Conservation (phyloP, 2,329 filamentous ascomycete genomes). For the Penicillium fuscoglaucum region DNA sequence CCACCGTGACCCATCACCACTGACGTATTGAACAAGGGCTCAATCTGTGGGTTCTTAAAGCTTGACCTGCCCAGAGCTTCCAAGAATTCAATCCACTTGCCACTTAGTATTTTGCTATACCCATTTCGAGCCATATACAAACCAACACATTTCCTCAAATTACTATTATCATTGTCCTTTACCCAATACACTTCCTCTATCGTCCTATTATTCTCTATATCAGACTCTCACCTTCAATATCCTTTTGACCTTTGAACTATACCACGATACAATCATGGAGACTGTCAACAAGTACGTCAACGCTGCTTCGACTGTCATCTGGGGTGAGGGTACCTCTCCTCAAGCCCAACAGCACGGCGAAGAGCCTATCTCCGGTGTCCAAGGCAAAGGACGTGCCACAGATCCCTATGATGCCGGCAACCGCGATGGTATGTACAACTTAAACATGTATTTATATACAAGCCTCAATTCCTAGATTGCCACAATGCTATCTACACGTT, state of each 20-base stretch:
- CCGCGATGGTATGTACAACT: constrained; percentile 53
- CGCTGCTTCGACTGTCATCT: constrained; percentile 52
- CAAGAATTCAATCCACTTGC: not conserved
- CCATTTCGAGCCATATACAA: not conserved
- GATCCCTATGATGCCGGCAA: constrained; percentile 83
- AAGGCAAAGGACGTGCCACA: constrained; percentile 64
- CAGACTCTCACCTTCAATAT: not conserved
- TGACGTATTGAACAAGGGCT: constrained; percentile 5
- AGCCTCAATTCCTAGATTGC: not conserved
- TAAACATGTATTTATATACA: not conserved
- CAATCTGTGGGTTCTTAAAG: constrained; percentile 5
- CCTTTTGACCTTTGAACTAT: not conserved
- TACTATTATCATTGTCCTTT: not conserved
- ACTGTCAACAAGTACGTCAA: constrained; percentile 57
- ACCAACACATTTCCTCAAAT: not conserved
- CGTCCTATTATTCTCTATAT: not conserved
- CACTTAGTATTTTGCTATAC: not conserved
- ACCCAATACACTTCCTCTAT: not conserved
- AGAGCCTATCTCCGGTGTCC: constrained; percentile 72
- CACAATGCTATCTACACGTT: not conserved
- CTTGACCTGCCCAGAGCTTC: constrained; percentile 7
- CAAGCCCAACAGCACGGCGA: constrained; percentile 40
- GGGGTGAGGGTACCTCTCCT: constrained; percentile 43
- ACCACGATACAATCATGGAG: constrained; percentile 55
- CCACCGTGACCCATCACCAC: constrained; percentile 2